Percentiles rank a stretch among this genome's conserved stretches.
These are phyloP conservation scores for Periconia digitata DNA, from an alignment of 2,329 filamentous ascomycete species.

Conservation along the genomic window DNA sequence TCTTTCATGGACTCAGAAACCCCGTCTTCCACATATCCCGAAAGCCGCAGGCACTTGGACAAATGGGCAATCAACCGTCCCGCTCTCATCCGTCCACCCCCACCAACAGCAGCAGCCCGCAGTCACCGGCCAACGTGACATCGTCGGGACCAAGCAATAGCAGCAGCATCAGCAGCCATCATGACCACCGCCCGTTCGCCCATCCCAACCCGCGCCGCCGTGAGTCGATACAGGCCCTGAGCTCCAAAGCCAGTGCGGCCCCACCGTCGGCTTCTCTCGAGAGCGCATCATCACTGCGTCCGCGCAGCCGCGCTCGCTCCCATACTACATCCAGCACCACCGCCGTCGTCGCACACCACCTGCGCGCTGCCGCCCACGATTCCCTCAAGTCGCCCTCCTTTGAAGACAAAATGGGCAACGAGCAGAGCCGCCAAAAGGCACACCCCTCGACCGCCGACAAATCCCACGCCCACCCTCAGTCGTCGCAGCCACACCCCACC, in stretches of 20 bases:
- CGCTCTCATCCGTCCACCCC: constrained; percentile 25
- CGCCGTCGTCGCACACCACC: constrained; percentile 27
- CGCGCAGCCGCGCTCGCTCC: constrained; percentile 31
- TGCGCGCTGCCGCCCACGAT: constrained; percentile 37
- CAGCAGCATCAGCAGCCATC: constrained; percentile 4
- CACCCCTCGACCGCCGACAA: constrained; percentile 15
- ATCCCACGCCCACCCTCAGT: constrained; percentile 5
- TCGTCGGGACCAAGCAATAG: not conserved
- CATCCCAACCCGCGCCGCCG: constrained; percentile 42
- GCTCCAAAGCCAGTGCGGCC: constrained; percentile 40
- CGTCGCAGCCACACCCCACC: constrained; percentile 8
- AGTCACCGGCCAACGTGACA: constrained; percentile 27
- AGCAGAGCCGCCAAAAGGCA: constrained; percentile 40
- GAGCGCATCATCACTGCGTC: constrained; percentile 34
- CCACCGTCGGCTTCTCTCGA: constrained; percentile 43
- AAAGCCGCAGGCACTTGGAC: not conserved
- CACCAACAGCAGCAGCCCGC: constrained; percentile 28
- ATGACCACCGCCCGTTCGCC: constrained; percentile 44
- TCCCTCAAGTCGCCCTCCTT: constrained; percentile 17
- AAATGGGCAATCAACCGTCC: constrained; percentile 42
- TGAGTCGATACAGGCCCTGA: constrained; percentile 45
- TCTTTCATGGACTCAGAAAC: not conserved
- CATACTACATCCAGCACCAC: constrained; percentile 25
- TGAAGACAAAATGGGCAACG: constrained; percentile 43
- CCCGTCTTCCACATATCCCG: not conserved